These are phyloP conservation scores for Ascochyta fabae DNA, from an alignment of 2,329 filamentous ascomycete genomes.

Conservation along the genomic window DNA sequence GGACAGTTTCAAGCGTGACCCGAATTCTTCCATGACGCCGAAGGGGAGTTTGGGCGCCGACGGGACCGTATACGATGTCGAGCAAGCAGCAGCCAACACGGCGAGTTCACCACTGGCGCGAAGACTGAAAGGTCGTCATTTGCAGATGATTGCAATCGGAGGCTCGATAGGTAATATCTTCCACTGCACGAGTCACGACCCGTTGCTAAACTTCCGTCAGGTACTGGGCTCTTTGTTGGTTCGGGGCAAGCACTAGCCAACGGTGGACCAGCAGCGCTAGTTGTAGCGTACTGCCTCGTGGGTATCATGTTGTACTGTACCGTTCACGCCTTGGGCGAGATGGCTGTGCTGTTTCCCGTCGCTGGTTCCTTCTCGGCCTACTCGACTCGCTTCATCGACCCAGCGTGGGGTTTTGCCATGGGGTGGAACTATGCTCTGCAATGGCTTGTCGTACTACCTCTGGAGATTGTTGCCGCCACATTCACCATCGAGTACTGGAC, in stretches of 20 bases:
- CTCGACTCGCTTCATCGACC: slow-evolving; percentile 89
- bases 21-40: slow-evolving; percentile 54
- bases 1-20: slow-evolving; percentile 50
- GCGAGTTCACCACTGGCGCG: slow-evolving; percentile 77
- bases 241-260: slow-evolving; percentile 58
- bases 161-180: slow-evolving; percentile 70
- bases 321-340: slow-evolving; percentile 87
- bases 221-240: slow-evolving; percentile 79
- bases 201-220: slow-evolving; percentile 30
- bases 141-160: slow-evolving; percentile 70
- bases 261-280: slow-evolving; percentile 48
- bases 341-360: slow-evolving; percentile 88
- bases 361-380: slow-evolving; percentile 92
- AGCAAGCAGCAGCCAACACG: slow-evolving; percentile 66
- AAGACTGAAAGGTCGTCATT: slow-evolving; percentile 62
- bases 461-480: slow-evolving; percentile 87
- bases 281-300: slow-evolving; percentile 62
- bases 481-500: slow-evolving; percentile 87
- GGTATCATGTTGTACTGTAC: slow-evolving; percentile 91
- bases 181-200: slow-evolving; percentile 3
- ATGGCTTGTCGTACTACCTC: slow-evolving; percentile 82
- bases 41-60: slow-evolving; percentile 57
- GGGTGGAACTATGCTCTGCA: slow-evolving; percentile 93
- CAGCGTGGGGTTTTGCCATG: slow-evolving; percentile 94
- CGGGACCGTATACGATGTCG: slow-evolving; percentile 67